A percentile compares a stretch with the other conserved stretches of the same genome.
Conservation (phyloP, 192 early-diverging fungal species). For the Geranomyces michiganensis region DNA sequence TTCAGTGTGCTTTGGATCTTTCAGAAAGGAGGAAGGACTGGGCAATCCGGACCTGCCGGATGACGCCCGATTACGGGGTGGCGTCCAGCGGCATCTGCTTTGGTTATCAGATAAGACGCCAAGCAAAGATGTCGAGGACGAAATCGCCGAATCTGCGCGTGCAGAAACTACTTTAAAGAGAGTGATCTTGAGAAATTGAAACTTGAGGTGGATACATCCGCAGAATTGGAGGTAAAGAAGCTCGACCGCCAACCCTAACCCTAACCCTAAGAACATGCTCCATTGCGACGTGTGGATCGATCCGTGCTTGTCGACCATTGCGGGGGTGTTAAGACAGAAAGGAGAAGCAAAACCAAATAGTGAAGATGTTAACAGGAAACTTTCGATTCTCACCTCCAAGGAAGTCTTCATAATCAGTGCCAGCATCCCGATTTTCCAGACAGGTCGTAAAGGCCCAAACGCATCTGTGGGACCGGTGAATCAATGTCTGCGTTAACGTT, state of each 20-base stretch:
- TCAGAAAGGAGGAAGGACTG: constrained; percentile 37
- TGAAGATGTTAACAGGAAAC: constrained; percentile 6
- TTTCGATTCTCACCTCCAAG: constrained; percentile 64
- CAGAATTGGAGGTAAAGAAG: constrained; percentile 28
- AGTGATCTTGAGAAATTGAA: not conserved
- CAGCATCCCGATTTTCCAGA: constrained; percentile 81
- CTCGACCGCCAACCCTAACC: not conserved
- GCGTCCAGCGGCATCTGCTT: not conserved
- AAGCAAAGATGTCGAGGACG: too few species aligned
- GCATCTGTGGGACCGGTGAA: constrained; percentile 35
- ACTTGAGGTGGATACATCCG: not conserved
- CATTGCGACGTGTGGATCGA: constrained; percentile 71
- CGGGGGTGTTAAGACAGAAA: constrained; percentile 45
- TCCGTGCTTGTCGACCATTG: constrained; percentile 57
- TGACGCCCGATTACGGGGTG: not conserved
- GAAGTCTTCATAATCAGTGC: constrained; percentile 90
- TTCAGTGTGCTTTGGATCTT: not conserved
- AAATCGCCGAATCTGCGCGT: too few species aligned
- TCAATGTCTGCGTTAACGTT: not conserved
- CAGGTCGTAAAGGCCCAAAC: constrained; percentile 58
- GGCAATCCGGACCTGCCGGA: constrained; percentile 25
- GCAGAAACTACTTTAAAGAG: not conserved
- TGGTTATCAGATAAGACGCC: not conserved
- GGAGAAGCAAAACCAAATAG: not conserved
- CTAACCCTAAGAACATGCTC: constrained; percentile 56